Percentiles rank a stretch among this genome's conserved stretches.
These are phyloP conservation scores for Licmophora abbreviata DNA, from an alignment of 108 stramenopile genomes.

Conservation along the genomic window DNA sequence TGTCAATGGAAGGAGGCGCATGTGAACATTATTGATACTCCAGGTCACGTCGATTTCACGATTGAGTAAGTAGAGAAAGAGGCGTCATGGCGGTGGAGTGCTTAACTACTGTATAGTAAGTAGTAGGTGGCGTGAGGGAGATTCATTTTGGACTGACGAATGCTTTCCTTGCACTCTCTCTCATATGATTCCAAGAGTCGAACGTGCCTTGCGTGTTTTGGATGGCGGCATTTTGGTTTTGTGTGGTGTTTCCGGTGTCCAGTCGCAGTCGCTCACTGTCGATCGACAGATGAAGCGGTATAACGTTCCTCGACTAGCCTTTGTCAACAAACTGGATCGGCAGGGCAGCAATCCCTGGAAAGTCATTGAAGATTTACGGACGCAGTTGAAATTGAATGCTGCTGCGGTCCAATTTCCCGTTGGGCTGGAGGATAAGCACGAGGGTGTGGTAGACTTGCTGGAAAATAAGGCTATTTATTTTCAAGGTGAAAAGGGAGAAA, in stretches of 20 bases:
- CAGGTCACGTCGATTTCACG: slow-evolving; percentile 90
- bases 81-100: too few species aligned
- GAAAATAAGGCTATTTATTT: slow-evolving; percentile 59
- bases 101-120: too few species aligned
- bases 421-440: slow-evolving; percentile 88
- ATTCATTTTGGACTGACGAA: too few species aligned
- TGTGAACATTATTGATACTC: slow-evolving; percentile 99
- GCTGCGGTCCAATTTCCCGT: slow-evolving; percentile 96
- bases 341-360: slow-evolving; percentile 90
- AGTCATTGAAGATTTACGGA: slow-evolving; percentile 78
- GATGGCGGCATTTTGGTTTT: slow-evolving; percentile 96
- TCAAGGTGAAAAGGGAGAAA: slow-evolving; percentile 88
- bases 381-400: slow-evolving; percentile 92
- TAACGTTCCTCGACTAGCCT: slow-evolving; percentile 96
- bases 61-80: too few species aligned
- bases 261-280: slow-evolving; percentile 97
- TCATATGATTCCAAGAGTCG: slow-evolving; percentile 95
- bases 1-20: slow-evolving; percentile 92
- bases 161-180: slow-evolving; percentile 43
- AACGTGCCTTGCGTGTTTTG: slow-evolving; percentile 96
- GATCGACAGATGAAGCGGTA: slow-evolving; percentile 99
- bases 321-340: slow-evolving; percentile 99
- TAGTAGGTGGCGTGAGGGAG: too few species aligned
- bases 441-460: slow-evolving; percentile 93
- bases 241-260: slow-evolving; percentile 97